Evolutionary conservation across 495 filamentous ascomycete genomes (phyloP).

Genomic region (Penicillium ucsense): DNA sequence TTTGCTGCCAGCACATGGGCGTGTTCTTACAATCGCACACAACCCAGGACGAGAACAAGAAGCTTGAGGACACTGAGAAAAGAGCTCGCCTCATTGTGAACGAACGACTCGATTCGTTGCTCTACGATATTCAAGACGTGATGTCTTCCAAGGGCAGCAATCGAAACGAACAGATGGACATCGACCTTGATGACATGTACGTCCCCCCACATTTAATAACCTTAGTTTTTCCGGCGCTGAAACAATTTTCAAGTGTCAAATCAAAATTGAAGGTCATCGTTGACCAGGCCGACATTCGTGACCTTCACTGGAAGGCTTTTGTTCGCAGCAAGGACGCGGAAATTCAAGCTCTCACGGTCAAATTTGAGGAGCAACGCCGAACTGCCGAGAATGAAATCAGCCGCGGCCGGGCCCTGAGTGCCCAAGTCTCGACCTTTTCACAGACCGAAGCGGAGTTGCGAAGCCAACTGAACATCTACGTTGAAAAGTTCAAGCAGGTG

Average conservation of each 20-base stretch:
- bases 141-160: constrained; percentile 70
- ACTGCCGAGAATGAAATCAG: constrained; percentile 68
- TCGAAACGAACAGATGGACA: constrained; percentile 60
- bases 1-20: background rate
- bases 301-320: constrained; percentile 80
- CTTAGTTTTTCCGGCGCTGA: background rate
- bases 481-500: constrained; percentile 99
- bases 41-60: constrained; percentile 81
- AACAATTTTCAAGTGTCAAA: constrained; percentile 53
- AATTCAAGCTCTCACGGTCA: constrained; percentile 78
- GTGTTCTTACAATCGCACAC: background rate
- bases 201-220: constrained; percentile 10
- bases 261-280: constrained; percentile 85
- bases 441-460: constrained; percentile 91
- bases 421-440: constrained; percentile 90
- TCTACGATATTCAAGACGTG: constrained; percentile 72
- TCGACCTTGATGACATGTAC: constrained; percentile 83
- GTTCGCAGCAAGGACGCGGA: constrained; percentile 94
- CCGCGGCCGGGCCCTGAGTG: constrained; percentile 72
- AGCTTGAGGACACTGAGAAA: constrained; percentile 71
- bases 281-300: constrained; percentile 91
- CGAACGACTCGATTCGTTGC: constrained; percentile 63
- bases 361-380: constrained; percentile 82
- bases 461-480: constrained; percentile 95
- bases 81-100: constrained; percentile 75